Evolutionary conservation across 2,329 filamentous ascomycete genomes (phyloP), one percentile per base, ranked within the genome.

Genomic region (Trichoderma sp.): DNA sequence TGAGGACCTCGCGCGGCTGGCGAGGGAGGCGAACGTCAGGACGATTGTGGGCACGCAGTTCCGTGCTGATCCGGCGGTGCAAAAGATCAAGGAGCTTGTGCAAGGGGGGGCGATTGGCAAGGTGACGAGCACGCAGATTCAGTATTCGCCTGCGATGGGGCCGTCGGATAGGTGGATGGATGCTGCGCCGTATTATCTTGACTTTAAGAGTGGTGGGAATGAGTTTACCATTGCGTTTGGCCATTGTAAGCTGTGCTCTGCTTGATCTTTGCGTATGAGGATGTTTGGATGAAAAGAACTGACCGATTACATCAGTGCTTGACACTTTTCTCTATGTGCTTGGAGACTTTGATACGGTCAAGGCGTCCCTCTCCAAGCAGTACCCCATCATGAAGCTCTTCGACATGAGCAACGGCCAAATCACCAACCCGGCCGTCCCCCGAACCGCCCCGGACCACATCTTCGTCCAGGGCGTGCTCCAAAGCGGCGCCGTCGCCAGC

Each of bases 1-100:
- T 0, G 68, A 72, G n/a, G 78, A 81, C 64, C 70, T 86, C 67
- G 71, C 74, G 0, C 68, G 69, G 1, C 54, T 78, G 14, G 78
- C 76, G 0, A 68, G 67, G 3, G 51, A 74, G 28, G 73, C 75
- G 7, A 71, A 77, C 1, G 71, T 74, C 14, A 73, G 73, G 56
- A 80, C 76, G 2, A 74, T 81, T 5, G 76, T 85, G 0, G 82
- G 81, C 0, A 65, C 83, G 2, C 84, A 86, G 69, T 80, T 79
- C 0, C 74, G 77, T 2, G 69, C 80, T 2, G 72, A 79, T 0
- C 82, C 83, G 0, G 63, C 78, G 1, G 74, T 15, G 19, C 55
- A 6, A 3, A 69, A 68, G 44, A 10, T 68, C 48, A 68, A 66
- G 48, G 65, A 70, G n/a, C 57, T 71, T 3, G 43, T 70, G 21